Evolutionary conservation across 139 green algal genomes (phyloP).

Genomic region (Chlamydomonas urium): DNA sequence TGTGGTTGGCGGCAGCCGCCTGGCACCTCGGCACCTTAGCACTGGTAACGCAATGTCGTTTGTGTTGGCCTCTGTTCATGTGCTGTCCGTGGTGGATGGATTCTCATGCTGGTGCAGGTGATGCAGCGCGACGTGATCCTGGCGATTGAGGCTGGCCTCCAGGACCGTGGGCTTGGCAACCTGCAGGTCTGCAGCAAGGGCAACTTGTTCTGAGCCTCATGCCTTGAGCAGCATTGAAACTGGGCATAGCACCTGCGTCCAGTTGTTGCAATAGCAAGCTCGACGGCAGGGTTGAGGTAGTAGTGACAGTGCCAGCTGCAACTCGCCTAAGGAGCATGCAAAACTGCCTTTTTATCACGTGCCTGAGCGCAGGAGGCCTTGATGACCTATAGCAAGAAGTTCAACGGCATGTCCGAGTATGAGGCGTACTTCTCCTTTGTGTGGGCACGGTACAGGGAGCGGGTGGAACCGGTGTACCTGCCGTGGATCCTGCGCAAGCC

Average conservation of each 20-base stretch:
- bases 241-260: too few relatives aligned
- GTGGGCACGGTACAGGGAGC: background rate
- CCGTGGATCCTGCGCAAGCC: background rate
- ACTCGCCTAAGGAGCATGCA: too few relatives aligned
- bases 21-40: too few relatives aligned
- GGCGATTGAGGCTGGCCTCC: background rate
- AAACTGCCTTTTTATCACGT: background rate
- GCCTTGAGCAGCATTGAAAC: too few relatives aligned
- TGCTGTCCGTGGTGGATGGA: too few relatives aligned
- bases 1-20: too few relatives aligned
- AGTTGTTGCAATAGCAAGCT: too few relatives aligned
- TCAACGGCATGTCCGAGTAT: constrained; percentile 7
- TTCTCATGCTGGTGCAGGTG: background rate
- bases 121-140: constrained; percentile 6
- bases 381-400: background rate
- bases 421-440: constrained; percentile 10
- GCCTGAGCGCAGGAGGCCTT: background rate
- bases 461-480: background rate
- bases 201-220: too few relatives aligned
- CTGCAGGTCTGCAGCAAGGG: background rate
- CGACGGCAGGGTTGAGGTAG: too few relatives aligned
- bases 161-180: background rate
- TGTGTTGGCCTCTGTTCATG: too few relatives aligned
- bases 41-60: too few relatives aligned
- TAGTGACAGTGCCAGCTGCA: too few relatives aligned